Base-by-base conservation (phyloP, 2,329 filamentous ascomycete species). In the Calonectria hongkongensis region DNA sequence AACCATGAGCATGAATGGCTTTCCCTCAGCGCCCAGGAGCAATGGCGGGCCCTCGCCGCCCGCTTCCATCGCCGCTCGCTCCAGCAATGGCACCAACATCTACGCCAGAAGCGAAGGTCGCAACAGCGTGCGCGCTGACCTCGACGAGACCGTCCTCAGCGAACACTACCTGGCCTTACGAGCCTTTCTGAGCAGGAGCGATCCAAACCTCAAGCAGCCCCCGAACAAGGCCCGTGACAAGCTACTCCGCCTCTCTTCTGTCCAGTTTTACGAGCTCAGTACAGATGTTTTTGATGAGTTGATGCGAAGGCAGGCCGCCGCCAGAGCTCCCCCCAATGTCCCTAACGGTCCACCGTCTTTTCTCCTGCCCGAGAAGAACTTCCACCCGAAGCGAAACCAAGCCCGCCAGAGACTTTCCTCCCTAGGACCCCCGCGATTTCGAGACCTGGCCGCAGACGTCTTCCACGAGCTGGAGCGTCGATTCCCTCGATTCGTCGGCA, bases 211-310 rank as follows among this genome's bases (percentile, higher is more conserved):
- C 58, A 93, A 93, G 74, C 90, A 92, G 63, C 93, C 93, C 65
- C 93, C 95, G 33, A 98, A 97, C 85, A 94, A 96, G 85, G 97
- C 97, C 69, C 93, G 96, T 81, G 97, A 98, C 85, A 99, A 99
- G 88, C 89, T 98, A 70, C 89, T 98, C 73, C 92, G 96, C 72
- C 89, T 99, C 65, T 98, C 96, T 0, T 89, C 94, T 1, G 95
- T 98, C 33, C 97, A 99, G 84, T 98, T 99, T 84, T 95, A 98
- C 84, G 97, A 99, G 86, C 90, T 99, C 74, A 98, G 96, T 85
- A 98, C 96, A 71, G 97, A 99, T 85, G 96, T 99, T 48, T 98
- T 94, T 85, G 97, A 99, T 84, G 97, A 99, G 86, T 88, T 98
- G 76, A 89, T 97, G 78, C 93, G 97, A 72, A 92, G 97, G 75